Conservation (phyloP, 495 filamentous ascomycete genomes). For the Lophiotrema nucula region DNA sequence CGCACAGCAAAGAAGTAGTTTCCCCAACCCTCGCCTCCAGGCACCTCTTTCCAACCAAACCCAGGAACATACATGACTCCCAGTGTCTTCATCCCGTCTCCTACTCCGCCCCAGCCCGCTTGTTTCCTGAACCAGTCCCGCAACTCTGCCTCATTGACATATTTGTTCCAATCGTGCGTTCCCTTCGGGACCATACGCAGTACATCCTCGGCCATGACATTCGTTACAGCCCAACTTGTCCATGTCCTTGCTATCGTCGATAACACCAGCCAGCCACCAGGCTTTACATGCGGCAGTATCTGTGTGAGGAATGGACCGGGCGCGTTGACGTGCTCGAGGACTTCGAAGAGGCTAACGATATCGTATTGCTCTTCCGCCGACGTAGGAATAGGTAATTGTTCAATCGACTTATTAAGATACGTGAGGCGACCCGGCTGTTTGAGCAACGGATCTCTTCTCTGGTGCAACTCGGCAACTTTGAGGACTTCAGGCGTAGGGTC, state of each 20-base stretch:
- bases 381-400: conserved; percentile 55
- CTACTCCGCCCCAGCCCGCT: conserved; percentile 51
- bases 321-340: conserved; percentile 82
- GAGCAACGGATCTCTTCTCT: conserved; percentile 61
- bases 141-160: conserved; percentile 84
- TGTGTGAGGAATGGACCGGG: conserved; percentile 67
- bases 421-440: conserved; percentile 55
- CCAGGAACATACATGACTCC: conserved; percentile 90
- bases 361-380: conserved; percentile 52
- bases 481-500: conserved; percentile 82
- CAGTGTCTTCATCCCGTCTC: conserved; percentile 56
- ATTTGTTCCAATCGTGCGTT: conserved; percentile 94
- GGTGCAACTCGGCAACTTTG: conserved; percentile 72
- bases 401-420: conserved; percentile 72
- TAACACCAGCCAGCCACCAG: conserved; percentile 88
- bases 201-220: conserved; percentile 86
- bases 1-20: conserved; percentile 96
- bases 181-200: conserved; percentile 83
- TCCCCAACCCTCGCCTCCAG: conserved; percentile 78
- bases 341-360: conserved; percentile 85
- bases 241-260: conserved; percentile 88
- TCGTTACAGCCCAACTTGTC: conserved; percentile 86
- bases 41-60: conserved; percentile 83
- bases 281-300: conserved; percentile 70
- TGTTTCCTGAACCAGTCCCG: conserved; percentile 55